Evolutionary conservation across 371 early-diverging fungal genomes (phyloP).

Genomic region (Apophysomyces elegans): DNA sequence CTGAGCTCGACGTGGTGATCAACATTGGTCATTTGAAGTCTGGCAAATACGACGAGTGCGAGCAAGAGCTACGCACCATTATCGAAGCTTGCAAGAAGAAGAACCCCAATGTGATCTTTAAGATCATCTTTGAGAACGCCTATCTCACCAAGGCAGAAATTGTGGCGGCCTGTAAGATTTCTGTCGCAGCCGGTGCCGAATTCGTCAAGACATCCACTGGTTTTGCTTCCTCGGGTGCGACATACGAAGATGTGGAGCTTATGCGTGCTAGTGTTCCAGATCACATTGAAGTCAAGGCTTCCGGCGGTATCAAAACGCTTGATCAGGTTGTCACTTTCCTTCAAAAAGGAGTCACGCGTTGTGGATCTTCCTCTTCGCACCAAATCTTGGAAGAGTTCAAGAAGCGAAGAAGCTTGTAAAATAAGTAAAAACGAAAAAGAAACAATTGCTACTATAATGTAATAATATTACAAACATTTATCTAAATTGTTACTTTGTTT

Average conservation of each 20-base stretch:
- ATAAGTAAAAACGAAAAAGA: background rate
- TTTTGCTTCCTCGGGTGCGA: constrained; percentile 64
- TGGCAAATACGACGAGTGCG: constrained; percentile 48
- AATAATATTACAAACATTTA: background rate
- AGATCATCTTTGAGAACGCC: constrained; percentile 70
- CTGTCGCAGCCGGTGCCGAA: constrained; percentile 63
- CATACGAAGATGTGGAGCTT: constrained; percentile 55
- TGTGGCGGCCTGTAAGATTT: constrained; percentile 51
- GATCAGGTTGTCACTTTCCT: constrained; percentile 64
- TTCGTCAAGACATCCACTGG: constrained; percentile 76
- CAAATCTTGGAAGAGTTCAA: constrained; percentile 65
- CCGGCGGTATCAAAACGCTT: constrained; percentile 66
- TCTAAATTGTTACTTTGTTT: too few relatives aligned
- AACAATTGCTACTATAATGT: background rate
- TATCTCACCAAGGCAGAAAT: constrained; percentile 65
- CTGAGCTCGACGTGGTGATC: constrained; percentile 69
- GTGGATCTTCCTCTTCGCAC: constrained; percentile 65
- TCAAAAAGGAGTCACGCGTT: constrained; percentile 63
- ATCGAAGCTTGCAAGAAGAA: constrained; percentile 48
- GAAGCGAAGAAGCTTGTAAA: constrained; percentile 17
- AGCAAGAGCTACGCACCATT: constrained; percentile 52
- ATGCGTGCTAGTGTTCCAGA: constrained; percentile 57
- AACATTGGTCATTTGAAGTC: constrained; percentile 67
- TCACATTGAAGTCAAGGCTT: constrained; percentile 64
- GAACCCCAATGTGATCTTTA: constrained; percentile 54